Base-by-base conservation (phyloP, 768 basidiomycete genomes). In the Chalciporus chontae region DNA sequence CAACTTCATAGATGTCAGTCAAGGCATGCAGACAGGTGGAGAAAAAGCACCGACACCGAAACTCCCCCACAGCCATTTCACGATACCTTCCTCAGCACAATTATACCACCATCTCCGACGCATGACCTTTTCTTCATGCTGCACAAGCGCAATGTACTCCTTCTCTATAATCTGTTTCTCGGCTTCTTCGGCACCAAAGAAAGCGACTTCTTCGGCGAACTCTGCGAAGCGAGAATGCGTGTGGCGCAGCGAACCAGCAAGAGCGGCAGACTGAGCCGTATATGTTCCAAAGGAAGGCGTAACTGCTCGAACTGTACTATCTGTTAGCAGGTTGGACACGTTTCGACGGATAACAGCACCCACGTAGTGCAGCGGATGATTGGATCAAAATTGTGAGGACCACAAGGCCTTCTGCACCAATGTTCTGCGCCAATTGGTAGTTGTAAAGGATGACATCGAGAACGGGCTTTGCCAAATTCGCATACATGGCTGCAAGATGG, bases 61-160 rank as follows among this genome's bases (percentile, higher is more conserved):
- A 65, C 85, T 87, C 57, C 95, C 94, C 95, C 95, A 99, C 8
- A 94, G 62, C 87, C 86, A 97, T 70, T 99, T 98, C 61, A 97
- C 86, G 39, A 99, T 84, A 2, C 90, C 93, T 68, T 98, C 95
- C 67, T 99, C 95, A 15, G 86, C 80, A 63, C 93, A 88, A 2
- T 87, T 83, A 67, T 95, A 91, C 87, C 86, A 90, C 79, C 94
- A 90, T 29, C 87, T 75, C 54, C 87, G 83, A 23, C 78, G 71
- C 57, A 94, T 74, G 2, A 94, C 87, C 50, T 78, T 77, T 56
- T 87, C 87, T 67, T 94, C 87, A 57, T 98, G 95, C 63, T 83
- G 84, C 50, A 95, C 77, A 21, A 95, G 76, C 7, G 81, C 80
- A 24, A 86, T 85, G 66, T 94, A 97, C 56, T 90, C 88, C 42